These are phyloP conservation scores for Hibiscus mutabilis DNA, from an alignment of 345 rosid genomes.

Conservation along the genomic window DNA sequence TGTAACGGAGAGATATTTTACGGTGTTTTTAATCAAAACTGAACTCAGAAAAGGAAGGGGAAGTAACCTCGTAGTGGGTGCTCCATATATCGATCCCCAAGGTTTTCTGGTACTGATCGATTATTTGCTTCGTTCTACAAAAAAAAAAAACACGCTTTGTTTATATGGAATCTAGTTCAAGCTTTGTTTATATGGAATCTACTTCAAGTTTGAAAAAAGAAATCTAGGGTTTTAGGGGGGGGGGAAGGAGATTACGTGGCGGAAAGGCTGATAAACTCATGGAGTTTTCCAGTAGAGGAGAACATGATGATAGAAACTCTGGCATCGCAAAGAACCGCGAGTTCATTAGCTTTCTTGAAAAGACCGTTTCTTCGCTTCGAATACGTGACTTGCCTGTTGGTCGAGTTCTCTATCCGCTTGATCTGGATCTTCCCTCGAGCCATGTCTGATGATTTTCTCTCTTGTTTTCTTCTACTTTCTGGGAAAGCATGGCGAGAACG, in stretches of 20 bases:
- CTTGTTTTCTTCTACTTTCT: neutral
- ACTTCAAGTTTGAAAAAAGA: neutral
- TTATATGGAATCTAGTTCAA: neutral
- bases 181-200: neutral
- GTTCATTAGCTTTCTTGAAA: constrained; percentile 80
- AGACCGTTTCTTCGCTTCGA: constrained; percentile 70
- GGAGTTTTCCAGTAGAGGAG: constrained; percentile 61
- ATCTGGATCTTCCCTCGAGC: constrained; percentile 86
- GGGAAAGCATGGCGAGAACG: neutral
- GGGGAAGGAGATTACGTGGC: constrained; percentile 37
- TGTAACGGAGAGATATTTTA: neutral
- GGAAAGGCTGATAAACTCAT: constrained; percentile 65
- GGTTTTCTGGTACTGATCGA: constrained; percentile 59
- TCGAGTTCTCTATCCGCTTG: constrained; percentile 77
- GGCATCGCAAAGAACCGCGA: constrained; percentile 76
- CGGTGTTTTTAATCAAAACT: neutral
- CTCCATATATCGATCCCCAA: constrained; percentile 64
- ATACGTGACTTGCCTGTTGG: constrained; percentile 74
- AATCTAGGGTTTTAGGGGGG: neutral
- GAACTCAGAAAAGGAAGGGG: neutral
- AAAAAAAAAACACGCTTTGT: neutral
- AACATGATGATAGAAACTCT: constrained; percentile 72
- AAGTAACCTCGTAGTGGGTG: constrained; percentile 54
- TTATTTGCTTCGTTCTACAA: constrained; percentile 53
- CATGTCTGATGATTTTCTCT: constrained; percentile 23